Conservation (phyloP, 306 rosid species). For the Acacia confusa region DNA sequence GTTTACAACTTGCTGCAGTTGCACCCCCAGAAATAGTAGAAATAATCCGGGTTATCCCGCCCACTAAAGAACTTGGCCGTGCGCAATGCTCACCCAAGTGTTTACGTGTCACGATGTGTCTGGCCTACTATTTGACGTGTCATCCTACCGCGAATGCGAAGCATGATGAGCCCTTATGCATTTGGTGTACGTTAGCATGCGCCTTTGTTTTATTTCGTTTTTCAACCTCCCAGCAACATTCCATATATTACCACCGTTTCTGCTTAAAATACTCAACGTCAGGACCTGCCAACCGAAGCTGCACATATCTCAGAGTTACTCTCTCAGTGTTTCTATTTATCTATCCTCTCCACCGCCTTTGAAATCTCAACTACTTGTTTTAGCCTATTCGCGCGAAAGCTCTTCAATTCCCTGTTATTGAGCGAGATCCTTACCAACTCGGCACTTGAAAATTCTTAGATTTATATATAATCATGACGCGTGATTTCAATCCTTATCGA, state of each 20-base stretch:
- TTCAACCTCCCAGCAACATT: slow-evolving; percentile 17
- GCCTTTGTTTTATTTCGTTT: background rate
- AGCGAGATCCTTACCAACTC: background rate
- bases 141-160: background rate
- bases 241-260: background rate
- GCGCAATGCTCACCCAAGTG: background rate
- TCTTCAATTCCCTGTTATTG: background rate
- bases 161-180: slow-evolving; percentile 15
- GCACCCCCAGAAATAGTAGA: background rate
- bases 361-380: background rate
- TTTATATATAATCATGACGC: background rate
- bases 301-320: background rate
- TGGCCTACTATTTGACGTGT: slow-evolving; percentile 33
- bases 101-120: slow-evolving; percentile 24
- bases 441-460: background rate
- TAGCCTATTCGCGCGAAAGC: background rate
- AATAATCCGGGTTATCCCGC: background rate
- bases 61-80: background rate
- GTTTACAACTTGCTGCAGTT: background rate
- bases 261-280: slow-evolving; percentile 28
- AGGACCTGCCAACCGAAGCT: slow-evolving; percentile 11
- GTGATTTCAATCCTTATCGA: background rate
- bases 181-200: background rate
- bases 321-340: slow-evolving; percentile 1
- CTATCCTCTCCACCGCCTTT: background rate